phyloP scores from a whole-genome alignment of 768 basidiomycete genomes.

The Termitomyces sp. region DNA sequence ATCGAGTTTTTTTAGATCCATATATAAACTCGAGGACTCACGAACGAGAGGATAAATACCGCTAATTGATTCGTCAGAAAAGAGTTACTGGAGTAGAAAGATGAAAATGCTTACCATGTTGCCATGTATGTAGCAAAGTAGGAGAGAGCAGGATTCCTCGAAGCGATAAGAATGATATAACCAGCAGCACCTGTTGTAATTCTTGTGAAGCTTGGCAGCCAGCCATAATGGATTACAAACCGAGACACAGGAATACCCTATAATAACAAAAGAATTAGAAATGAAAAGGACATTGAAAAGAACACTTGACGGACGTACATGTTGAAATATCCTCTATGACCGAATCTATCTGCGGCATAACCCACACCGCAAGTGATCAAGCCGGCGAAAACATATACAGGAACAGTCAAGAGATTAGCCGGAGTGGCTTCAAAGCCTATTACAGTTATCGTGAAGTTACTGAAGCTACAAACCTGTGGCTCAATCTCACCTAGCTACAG shows the following conservation, averaged over 20 bases:
- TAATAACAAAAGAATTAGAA: background rate
- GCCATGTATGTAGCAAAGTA: conserved; percentile 72
- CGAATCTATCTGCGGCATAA: conserved; percentile 55
- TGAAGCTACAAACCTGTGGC: background rate
- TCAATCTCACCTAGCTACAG: conserved; percentile 23
- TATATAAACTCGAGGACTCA: conserved; percentile 25
- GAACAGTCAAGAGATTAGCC: conserved; percentile 74
- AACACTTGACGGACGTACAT: conserved; percentile 38
- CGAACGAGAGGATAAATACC: conserved; percentile 75
- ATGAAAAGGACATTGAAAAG: background rate
- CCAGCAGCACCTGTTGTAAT: conserved; percentile 41
- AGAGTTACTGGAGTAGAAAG: background rate
- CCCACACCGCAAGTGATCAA: conserved; percentile 61
- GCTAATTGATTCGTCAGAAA: conserved; percentile 21
- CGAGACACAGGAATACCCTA: conserved; percentile 32
- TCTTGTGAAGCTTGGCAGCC: background rate
- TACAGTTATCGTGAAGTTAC: background rate
- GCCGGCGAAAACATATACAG: conserved; percentile 69
- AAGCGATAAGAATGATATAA: conserved; percentile 66
- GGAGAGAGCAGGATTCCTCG: conserved; percentile 56
- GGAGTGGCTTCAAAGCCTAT: conserved; percentile 61
- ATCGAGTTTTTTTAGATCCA: background rate
- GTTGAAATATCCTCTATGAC: conserved; percentile 58
- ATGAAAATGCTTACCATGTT: conserved; percentile 41
- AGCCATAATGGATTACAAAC: conserved; percentile 21